Evolutionary conservation across 306 rosid species (phyloP), one percentile per base, ranked within the genome.

Genomic region (Quercus parvula): DNA sequence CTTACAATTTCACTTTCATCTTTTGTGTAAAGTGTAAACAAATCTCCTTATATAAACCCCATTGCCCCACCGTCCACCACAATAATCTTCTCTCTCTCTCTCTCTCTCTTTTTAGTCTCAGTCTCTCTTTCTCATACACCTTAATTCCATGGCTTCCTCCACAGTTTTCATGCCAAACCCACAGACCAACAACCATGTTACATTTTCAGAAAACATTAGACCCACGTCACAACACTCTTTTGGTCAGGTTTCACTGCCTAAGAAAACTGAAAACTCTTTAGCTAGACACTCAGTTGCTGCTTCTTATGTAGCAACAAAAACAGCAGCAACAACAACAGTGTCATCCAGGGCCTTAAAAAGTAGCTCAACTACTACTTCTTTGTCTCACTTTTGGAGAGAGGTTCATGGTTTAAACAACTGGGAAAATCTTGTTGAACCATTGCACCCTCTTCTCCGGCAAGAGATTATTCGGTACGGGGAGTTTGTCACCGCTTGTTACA

Each of bases 381-480:
- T 94, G 62, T 27, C 84, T 3, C 25, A 83, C 6, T 25, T 75
- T 11, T 94, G 99, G 99, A 85, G 87, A 61, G 89, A 91, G 54
- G 78, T 95, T 59, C 98, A 92, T 25, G 99, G 99, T 68, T 89
- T 89, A 64, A 82, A 86, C 57, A 67, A 95, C 80, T 95, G 99
- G 99, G 94, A 95, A 10, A 77, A 91, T 31, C 89, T 95, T 5
- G 67, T 95, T 2, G 82, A 91, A 15, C 99, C 98, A 4, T 86
- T 95, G 63, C 91, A 95, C 79, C 99, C 98, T 13, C 88, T 95
- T 73, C 94, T 95, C 9, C 91, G 92, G 4, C 81, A 31, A 15
- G 99, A 95, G 80, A 85, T 92, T 0, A 82, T 95, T 71, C 92
- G 99, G 1, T 95, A 91, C 20, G 99, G 98, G 0, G 87, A 92